Base-by-base conservation (phyloP, 805 yeast genomes). In the Pichia eremophila region DNA sequence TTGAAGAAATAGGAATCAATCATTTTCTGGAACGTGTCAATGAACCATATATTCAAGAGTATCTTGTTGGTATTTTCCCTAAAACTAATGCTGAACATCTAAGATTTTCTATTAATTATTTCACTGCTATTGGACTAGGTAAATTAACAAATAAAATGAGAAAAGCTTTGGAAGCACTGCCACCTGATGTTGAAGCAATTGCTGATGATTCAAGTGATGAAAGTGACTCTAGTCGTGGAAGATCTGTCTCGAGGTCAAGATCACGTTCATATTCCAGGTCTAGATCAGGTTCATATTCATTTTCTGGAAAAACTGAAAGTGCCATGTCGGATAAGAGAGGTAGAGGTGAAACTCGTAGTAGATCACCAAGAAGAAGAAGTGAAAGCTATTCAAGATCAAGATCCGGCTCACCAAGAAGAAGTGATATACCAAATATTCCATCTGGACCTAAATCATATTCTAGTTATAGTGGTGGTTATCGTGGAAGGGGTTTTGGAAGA, bases 121-220 rank as follows among this genome's bases (percentile, higher is more conserved):
- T 91, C 64, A 91, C 97, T 0, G 96, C 97, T 1, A 88, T 91
- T 51, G 95, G 95, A 0, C 62, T 91, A 43, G 97, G 97, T 41
- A 73, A 75, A 2, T 61, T 91, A 48, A 90, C 98, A 0, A 95
- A 87, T 37, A 75, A 69, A 1, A 84, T 90, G 95, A 76, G 98
- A 65, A 73, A 69, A 5, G 44, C 40, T 2, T 51, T 63, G 25
- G 46, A 56, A 40, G 47, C 49, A 15, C 39, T 62, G 27, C 62
- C 64, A 25, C 46, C 57, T 4, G 58, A 57, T 15, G 52, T 52
- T 14, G 31, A 40, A 12, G 17, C 41, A 2, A 58, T 54, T 39
- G 52, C 47, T 39, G 52, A 51, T 17, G 55, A 42, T 2, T 19
- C 31, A 32, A 10, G 9, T n/a, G 37, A 25, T 40, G 19, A 38